Percentiles rank a stretch among this genome's conserved stretches.
Evolutionary conservation across 139 green algal genomes (phyloP).

Genomic region (Monoraphidium neglectum): DNA sequence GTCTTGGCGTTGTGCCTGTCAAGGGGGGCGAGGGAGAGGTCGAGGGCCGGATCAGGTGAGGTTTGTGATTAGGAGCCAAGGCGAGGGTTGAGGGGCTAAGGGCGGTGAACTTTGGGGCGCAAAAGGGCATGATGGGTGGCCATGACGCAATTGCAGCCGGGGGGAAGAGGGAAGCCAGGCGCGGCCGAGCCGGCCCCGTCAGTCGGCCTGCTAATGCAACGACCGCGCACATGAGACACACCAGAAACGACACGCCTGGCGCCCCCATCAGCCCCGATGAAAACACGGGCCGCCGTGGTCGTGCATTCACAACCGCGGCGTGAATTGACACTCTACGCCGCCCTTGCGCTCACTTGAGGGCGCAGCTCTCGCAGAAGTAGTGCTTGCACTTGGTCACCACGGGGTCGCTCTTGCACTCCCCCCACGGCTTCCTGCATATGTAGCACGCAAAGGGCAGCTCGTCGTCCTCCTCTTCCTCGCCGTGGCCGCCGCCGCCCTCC

Average conservation of each 20-base stretch:
- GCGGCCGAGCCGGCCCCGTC: neutral
- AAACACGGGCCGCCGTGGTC: too few relatives aligned
- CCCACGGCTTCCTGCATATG: conserved; percentile 88
- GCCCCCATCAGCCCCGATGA: too few relatives aligned
- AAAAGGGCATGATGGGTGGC: neutral
- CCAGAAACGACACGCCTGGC: too few relatives aligned
- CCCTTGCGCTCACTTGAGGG: conserved; percentile 73
- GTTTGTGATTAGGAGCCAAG: neutral
- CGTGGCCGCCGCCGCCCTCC: conserved; percentile 24
- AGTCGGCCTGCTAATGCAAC: too few relatives aligned
- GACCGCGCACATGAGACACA: too few relatives aligned
- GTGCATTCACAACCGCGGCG: neutral
- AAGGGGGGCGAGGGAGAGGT: neutral
- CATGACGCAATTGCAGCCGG: neutral
- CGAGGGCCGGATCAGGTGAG: neutral
- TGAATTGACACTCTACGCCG: neutral
- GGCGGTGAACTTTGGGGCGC: too few relatives aligned
- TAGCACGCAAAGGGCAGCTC: conserved; percentile 95
- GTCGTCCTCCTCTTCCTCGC: conserved; percentile 74
- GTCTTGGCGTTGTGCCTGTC: conserved; percentile 76
- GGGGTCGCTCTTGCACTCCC: conserved; percentile 72
- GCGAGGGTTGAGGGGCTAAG: too few relatives aligned
- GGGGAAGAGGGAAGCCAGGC: neutral
- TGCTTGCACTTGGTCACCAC: conserved; percentile 95
- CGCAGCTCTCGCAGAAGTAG: conserved; percentile 98